Conservation (phyloP, 1,284 basidiomycete genomes). For the Neonothopanus nambi region DNA sequence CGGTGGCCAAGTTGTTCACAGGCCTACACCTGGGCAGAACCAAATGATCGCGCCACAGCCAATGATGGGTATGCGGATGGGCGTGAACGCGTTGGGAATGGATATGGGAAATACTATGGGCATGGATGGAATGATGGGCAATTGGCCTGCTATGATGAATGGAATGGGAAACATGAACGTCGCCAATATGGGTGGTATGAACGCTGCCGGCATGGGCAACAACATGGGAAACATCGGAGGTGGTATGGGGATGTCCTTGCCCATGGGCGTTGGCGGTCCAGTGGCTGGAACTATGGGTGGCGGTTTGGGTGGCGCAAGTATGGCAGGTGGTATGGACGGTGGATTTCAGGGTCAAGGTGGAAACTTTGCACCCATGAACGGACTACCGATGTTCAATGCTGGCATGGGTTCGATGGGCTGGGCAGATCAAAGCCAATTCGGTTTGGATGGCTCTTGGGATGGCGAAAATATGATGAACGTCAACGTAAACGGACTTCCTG, state of each 20-base stretch:
- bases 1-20: slow-evolving; percentile 10
- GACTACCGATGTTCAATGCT: slow-evolving; percentile 14
- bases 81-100: slow-evolving; percentile 23
- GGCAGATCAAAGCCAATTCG: slow-evolving; percentile 36
- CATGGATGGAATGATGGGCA: slow-evolving; percentile 29
- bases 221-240: slow-evolving; percentile 11
- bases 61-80: slow-evolving; percentile 32
- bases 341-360: slow-evolving; percentile 7
- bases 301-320: slow-evolving; percentile 27
- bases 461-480: slow-evolving; percentile 28
- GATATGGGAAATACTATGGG: slow-evolving; percentile 29
- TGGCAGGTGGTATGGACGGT: slow-evolving; percentile 12
- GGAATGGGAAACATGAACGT: no score
- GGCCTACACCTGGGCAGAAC: slow-evolving; percentile 30
- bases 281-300: slow-evolving; percentile 24
- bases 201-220: slow-evolving; percentile 19
- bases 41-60: slow-evolving; percentile 55
- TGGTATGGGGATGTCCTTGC: slow-evolving; percentile 43
- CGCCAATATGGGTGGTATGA: slow-evolving; percentile 30
- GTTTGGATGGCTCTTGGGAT: slow-evolving; percentile 36
- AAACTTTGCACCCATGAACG: slow-evolving; percentile 4
- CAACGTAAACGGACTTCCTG: slow-evolving; percentile 25
- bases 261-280: slow-evolving; percentile 41
- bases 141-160: slow-evolving; percentile 23
- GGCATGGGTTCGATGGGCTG: slow-evolving; percentile 24